A percentile compares a stretch with the other conserved stretches of the same genome.
These are phyloP conservation scores for Aspergillus oerlinghausenensis DNA, from an alignment of 2,329 filamentous ascomycete genomes.

Conservation along the genomic window DNA sequence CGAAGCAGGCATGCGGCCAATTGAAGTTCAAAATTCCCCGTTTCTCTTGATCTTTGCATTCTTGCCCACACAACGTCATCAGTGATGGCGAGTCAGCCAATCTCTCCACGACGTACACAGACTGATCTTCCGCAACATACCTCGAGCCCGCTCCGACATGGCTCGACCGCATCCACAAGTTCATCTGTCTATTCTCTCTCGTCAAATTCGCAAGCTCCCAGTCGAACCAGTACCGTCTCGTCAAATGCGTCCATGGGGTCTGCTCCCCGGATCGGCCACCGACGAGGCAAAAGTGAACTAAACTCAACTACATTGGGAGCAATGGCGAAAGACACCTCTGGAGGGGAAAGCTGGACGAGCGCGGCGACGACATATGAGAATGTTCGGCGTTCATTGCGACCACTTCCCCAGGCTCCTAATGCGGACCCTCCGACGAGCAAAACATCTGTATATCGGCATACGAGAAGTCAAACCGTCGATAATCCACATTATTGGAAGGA, in stretches of 20 bases:
- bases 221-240: slow-evolving; percentile 64
- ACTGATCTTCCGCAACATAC: slow-evolving; percentile 38
- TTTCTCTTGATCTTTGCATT: slow-evolving; percentile 26
- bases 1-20: slow-evolving; percentile 39
- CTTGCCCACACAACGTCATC: slow-evolving; percentile 20
- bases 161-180: slow-evolving; percentile 51
- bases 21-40: slow-evolving; percentile 25
- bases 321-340: slow-evolving; percentile 17
- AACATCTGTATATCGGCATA: slow-evolving; percentile 34
- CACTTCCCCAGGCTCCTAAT: slow-evolving; percentile 63
- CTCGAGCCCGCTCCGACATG: slow-evolving; percentile 49
- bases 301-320: slow-evolving; percentile 48
- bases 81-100: slow-evolving; percentile 39
- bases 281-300: slow-evolving; percentile 71
- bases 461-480: slow-evolving; percentile 62
- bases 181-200: slow-evolving; percentile 50
- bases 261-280: slow-evolving; percentile 52
- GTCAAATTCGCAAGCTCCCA: slow-evolving; percentile 48
- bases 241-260: slow-evolving; percentile 66
- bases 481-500: slow-evolving; percentile 40
- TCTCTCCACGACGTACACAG: slow-evolving; percentile 34
- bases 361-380: slow-evolving; percentile 66
- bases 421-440: slow-evolving; percentile 37
- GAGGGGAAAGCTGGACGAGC: slow-evolving; percentile 27
- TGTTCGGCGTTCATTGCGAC: slow-evolving; percentile 71